phyloP scores from a whole-genome alignment of 78 protist genomes.

The Corallochytrium limacisporum region DNA sequence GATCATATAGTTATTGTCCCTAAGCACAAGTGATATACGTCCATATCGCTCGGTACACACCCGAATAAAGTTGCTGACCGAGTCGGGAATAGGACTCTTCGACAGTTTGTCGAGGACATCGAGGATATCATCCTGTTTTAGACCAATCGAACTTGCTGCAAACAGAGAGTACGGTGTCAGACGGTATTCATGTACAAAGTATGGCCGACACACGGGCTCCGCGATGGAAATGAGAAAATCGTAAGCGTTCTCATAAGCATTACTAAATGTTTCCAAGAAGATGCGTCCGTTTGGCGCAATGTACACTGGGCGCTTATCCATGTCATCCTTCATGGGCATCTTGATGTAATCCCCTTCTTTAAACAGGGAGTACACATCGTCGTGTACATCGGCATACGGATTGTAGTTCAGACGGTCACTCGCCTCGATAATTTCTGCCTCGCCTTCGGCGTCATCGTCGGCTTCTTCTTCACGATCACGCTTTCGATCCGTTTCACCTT shows the following conservation, averaged over 20 bases:
- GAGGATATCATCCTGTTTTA: constrained; percentile 51
- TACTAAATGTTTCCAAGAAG: constrained; percentile 74
- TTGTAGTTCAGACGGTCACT: no score
- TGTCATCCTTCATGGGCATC: no score
- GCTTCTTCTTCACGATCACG: no score
- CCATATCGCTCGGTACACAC: constrained; percentile 27
- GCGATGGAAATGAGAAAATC: constrained; percentile 93
- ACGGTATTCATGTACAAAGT: constrained; percentile 71
- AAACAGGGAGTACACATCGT: no score
- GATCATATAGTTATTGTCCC: no score
- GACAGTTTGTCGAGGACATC: constrained; percentile 25
- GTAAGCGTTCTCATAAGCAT: constrained; percentile 65
- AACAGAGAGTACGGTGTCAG: constrained; percentile 81
- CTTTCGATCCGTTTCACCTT: no score
- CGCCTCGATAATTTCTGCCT: no score
- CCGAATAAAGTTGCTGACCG: constrained; percentile 20
- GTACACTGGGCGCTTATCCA: no score
- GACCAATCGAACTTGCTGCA: constrained; percentile 87
- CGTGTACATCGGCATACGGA: no score
- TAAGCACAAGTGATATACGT: no score
- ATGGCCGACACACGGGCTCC: constrained; percentile 71
- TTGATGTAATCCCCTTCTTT: no score
- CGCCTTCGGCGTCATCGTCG: no score
- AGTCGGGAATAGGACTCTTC: constrained; percentile 36
- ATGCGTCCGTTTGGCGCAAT: constrained; percentile 52